These are phyloP conservation scores for Arabis hirsuta DNA, from an alignment of 345 rosid genomes.

Conservation along the genomic window DNA sequence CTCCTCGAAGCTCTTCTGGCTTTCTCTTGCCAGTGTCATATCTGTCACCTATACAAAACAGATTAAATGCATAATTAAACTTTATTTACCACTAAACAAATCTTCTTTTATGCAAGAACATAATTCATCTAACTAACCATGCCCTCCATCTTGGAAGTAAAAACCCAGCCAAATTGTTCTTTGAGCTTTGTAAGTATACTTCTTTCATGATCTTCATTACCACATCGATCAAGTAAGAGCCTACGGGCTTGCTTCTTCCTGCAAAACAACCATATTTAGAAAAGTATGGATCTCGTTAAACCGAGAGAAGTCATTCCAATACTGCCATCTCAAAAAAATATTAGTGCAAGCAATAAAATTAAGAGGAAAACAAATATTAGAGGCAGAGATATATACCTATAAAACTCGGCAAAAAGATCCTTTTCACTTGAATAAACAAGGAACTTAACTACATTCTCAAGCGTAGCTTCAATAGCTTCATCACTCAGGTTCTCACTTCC, in stretches of 20 bases:
- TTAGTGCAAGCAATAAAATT: not conserved
- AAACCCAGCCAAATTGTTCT: conserved; percentile 55
- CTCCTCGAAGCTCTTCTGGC: conserved; percentile 55
- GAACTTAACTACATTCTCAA: conserved; percentile 46
- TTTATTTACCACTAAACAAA: not conserved
- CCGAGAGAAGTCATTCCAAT: not conserved
- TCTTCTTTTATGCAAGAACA: not conserved
- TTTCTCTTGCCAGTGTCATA: conserved; percentile 71
- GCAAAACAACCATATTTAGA: conserved; percentile 25
- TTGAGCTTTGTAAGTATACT: conserved; percentile 66
- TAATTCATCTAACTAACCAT: conserved; percentile 46
- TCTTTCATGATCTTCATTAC: conserved; percentile 59
- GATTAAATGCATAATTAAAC: not conserved
- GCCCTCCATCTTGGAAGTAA: conserved; percentile 76
- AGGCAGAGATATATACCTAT: conserved; percentile 37
- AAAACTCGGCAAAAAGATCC: conserved; percentile 81
- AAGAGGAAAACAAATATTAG: not conserved
- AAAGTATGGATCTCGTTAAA: not conserved
- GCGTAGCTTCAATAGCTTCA: conserved; percentile 35
- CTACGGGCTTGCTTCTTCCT: conserved; percentile 71
- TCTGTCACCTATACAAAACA: conserved; percentile 55
- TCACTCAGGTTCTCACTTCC: conserved; percentile 37
- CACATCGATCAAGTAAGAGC: conserved; percentile 64
- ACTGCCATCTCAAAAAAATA: conserved; percentile 25
- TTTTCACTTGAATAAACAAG: conserved; percentile 74